Percentiles rank a stretch among this genome's conserved stretches.
These are phyloP conservation scores for Camellia oleifera DNA, from an alignment of 179 eudicot genomes.

Conservation along the genomic window DNA sequence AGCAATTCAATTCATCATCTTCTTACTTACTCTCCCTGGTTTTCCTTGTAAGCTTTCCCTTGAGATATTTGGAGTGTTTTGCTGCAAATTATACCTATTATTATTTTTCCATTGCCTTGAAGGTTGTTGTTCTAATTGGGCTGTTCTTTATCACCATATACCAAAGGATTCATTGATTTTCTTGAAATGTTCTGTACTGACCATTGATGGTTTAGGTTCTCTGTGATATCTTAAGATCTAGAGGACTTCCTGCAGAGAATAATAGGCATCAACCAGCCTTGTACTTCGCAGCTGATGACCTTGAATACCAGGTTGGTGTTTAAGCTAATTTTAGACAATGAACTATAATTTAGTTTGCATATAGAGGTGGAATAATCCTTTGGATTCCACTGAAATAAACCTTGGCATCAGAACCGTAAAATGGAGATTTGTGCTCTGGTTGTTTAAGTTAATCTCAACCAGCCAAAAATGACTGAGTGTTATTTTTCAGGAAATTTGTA, in stretches of 20 bases:
- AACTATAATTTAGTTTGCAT: background rate
- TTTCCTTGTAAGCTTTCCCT: too few species aligned
- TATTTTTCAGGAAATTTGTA: too few species aligned
- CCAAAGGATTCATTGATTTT: background rate
- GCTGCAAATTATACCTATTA: too few species aligned
- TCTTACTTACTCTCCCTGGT: too few species aligned
- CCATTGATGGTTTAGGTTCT: constrained; percentile 50
- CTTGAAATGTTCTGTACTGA: background rate
- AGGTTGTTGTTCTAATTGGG: too few species aligned
- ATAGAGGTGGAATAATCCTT: background rate
- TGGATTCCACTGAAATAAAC: background rate
- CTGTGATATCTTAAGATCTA: constrained; percentile 74
- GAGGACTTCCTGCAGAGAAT: constrained; percentile 72
- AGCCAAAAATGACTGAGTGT: background rate
- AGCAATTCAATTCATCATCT: too few species aligned
- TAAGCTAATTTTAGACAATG: background rate
- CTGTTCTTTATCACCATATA: too few species aligned
- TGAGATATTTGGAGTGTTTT: too few species aligned
- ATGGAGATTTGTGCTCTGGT: background rate
- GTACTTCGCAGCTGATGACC: constrained; percentile 79
- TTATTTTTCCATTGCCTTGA: too few species aligned
- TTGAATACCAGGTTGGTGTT: constrained; percentile 64
- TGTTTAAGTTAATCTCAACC: background rate
- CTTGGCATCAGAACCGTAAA: background rate
- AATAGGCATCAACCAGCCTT: constrained; percentile 55